Conservation (phyloP, 257 asterid species). For the Solanum paucissectum region DNA sequence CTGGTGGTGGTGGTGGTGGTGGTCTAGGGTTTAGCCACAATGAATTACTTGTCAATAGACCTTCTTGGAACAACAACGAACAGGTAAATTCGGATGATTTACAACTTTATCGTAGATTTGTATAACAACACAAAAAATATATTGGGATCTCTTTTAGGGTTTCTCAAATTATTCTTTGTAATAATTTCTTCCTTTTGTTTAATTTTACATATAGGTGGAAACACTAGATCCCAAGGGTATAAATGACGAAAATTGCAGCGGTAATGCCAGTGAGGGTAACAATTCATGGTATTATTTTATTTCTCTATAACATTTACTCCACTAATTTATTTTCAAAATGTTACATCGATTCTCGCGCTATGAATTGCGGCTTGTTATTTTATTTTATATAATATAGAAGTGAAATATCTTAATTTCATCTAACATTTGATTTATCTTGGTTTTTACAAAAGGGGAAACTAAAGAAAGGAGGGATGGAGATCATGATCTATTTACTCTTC, state of each 20-base stretch:
- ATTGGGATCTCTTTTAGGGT: not conserved
- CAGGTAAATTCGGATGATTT: slow-evolving; percentile 27
- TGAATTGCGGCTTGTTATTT: not conserved
- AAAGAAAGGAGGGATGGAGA: not conserved
- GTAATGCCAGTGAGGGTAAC: slow-evolving; percentile 34
- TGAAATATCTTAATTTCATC: not conserved
- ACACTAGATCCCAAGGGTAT: slow-evolving; percentile 43
- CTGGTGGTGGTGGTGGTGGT: not conserved
- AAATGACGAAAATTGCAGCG: slow-evolving; percentile 49
- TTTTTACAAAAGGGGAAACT: not conserved
- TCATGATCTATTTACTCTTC: not conserved
- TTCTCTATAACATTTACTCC: not conserved
- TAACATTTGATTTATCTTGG: not conserved
- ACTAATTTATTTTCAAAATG: not conserved
- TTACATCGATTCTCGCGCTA: not conserved
- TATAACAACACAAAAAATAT: not conserved
- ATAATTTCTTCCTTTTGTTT: not conserved
- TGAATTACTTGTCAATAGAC: slow-evolving; percentile 22
- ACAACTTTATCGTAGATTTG: not conserved
- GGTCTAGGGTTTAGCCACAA: slow-evolving; percentile 50
- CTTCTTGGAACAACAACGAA: slow-evolving; percentile 64
- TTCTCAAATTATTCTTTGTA: slow-evolving; percentile 12
- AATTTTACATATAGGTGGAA: slow-evolving; percentile 28
- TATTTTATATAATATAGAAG: not conserved
- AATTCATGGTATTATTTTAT: slow-evolving; percentile 56